A percentile compares a stretch with the other conserved stretches of the same genome.
phyloP scores from a whole-genome alignment of 345 rosid species.

The Diplotaxis tenuifolia region DNA sequence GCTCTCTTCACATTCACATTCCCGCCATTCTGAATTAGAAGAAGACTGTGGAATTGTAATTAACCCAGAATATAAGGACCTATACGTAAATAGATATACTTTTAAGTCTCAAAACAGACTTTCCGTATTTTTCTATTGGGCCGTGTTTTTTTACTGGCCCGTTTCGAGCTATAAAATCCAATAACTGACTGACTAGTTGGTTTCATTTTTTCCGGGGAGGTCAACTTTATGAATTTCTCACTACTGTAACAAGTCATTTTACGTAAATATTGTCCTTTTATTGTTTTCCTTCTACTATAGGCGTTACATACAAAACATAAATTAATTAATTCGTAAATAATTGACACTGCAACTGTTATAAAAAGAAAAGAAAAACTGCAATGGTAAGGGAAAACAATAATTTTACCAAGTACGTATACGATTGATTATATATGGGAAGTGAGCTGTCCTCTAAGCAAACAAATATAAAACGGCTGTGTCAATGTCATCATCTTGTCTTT shows the following conservation, averaged over 20 bases:
- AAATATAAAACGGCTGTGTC: neutral
- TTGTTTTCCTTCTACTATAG: neutral
- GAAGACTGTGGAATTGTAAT: constrained; percentile 9
- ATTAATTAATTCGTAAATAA: too few relatives aligned
- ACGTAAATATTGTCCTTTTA: neutral
- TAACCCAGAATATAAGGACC: neutral
- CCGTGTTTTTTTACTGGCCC: neutral
- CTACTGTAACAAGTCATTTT: too few relatives aligned
- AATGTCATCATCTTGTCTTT: neutral
- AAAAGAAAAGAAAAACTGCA: neutral
- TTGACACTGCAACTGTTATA: neutral
- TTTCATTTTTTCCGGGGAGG: neutral
- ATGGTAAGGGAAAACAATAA: neutral
- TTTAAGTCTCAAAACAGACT: neutral
- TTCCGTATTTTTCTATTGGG: too few relatives aligned
- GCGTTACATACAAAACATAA: too few relatives aligned
- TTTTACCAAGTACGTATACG: neutral
- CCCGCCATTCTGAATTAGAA: constrained; percentile 31
- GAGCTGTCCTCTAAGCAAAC: neutral
- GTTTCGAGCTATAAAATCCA: neutral
- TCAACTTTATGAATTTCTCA: neutral
- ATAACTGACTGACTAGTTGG: neutral
- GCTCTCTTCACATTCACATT: constrained; percentile 1
- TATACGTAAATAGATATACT: neutral
- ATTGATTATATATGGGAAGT: neutral